phyloP scores from a whole-genome alignment of 2,329 filamentous ascomycete genomes.

The Fusarium globosum region DNA sequence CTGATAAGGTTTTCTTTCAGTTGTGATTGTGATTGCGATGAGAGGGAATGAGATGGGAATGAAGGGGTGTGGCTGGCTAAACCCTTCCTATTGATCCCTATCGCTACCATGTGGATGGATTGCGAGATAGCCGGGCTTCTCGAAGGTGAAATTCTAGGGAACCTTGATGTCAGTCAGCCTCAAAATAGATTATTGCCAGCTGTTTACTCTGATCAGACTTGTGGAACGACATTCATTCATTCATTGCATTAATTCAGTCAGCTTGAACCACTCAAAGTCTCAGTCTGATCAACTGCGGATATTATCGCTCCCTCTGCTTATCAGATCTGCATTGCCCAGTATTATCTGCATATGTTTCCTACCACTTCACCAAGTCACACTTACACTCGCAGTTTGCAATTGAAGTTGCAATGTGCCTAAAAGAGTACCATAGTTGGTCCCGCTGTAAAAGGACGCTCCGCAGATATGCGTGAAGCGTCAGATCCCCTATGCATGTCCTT shows the following conservation, averaged over 20 bases:
- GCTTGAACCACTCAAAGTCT: not conserved
- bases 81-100: constrained; percentile 27
- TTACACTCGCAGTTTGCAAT: constrained; percentile 9
- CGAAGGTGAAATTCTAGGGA: constrained; percentile 8
- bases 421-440: constrained; percentile 26
- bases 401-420: constrained; percentile 9
- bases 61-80: constrained; percentile 25
- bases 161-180: constrained; percentile 27
- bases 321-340: constrained; percentile 19
- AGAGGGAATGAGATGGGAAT: constrained; percentile 7
- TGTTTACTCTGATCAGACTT: not conserved
- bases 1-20: constrained; percentile 9
- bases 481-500: constrained; percentile 46
- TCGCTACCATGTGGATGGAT: constrained; percentile 16
- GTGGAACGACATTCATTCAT: not conserved
- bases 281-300: not conserved
- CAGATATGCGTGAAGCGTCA: constrained; percentile 39
- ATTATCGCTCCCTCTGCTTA: constrained; percentile 3
- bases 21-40: not conserved
- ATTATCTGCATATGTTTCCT: constrained; percentile 11
- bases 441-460: constrained; percentile 39
- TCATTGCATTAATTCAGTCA: not conserved
- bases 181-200: not conserved
- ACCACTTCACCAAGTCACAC: constrained; percentile 2
- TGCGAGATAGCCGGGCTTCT: constrained; percentile 21